Conservation (phyloP, 345 rosid genomes). For the Pistacia vera region DNA sequence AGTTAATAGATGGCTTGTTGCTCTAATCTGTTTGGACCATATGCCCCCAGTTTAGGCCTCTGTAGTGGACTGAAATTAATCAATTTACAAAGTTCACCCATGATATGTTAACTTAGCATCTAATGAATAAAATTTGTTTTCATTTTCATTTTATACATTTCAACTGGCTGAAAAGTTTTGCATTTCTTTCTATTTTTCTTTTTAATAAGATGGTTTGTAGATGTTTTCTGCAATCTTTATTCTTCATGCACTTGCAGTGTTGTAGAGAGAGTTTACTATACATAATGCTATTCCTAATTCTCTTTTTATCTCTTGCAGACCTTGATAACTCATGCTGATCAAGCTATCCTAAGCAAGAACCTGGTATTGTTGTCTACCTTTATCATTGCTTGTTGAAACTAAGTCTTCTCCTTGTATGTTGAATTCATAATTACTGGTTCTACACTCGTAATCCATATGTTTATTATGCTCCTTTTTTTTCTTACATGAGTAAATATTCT, state of each 20-base stretch:
- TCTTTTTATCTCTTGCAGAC: conserved; percentile 41
- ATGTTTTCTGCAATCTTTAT: background rate
- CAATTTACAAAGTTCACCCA: background rate
- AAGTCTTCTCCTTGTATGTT: background rate
- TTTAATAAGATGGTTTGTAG: background rate
- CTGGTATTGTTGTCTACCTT: conserved; percentile 46
- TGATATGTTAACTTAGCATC: too few species aligned
- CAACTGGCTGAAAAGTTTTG: background rate
- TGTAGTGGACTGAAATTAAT: background rate
- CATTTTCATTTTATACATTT: too few species aligned
- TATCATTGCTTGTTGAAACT: background rate
- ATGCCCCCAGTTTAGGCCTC: background rate
- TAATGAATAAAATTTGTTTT: too few species aligned
- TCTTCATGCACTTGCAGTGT: background rate
- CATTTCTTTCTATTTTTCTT: background rate
- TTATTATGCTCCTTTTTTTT: background rate
- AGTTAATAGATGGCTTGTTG: background rate
- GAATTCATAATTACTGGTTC: background rate
- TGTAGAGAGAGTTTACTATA: background rate
- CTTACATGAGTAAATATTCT: background rate
- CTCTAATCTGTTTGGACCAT: background rate
- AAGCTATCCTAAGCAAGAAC: conserved; percentile 80
- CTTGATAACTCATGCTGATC: conserved; percentile 54
- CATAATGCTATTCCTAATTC: background rate
- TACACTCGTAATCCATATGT: background rate